phyloP scores from a whole-genome alignment of 306 rosid species.

The Crotalaria pallida region DNA sequence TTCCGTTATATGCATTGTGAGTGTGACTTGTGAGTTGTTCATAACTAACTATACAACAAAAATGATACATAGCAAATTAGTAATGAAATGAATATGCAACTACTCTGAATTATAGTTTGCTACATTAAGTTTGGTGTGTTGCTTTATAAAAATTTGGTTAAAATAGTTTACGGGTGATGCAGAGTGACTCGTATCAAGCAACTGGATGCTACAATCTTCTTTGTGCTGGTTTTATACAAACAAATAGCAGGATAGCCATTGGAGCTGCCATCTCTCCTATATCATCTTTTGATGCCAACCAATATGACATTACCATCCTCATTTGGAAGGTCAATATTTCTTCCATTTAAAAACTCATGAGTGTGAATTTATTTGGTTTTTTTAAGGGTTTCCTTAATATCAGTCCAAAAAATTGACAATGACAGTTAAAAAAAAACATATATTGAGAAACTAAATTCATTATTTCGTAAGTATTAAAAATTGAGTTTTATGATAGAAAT shows the following conservation, averaged over 20 bases:
- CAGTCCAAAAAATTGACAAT: too few relatives aligned
- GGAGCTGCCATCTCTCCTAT: slow-evolving; percentile 96
- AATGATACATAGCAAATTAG: background rate
- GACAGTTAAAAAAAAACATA: too few relatives aligned
- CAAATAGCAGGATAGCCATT: slow-evolving; percentile 70
- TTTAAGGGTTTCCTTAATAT: too few relatives aligned
- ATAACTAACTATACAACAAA: background rate
- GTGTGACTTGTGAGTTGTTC: background rate
- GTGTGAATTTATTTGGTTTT: background rate
- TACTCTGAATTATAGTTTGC: background rate
- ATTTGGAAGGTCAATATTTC: slow-evolving; percentile 74
- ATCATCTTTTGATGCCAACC: slow-evolving; percentile 53
- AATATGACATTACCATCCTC: slow-evolving; percentile 77
- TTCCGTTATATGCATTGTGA: background rate
- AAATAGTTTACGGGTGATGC: background rate
- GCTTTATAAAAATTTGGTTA: background rate
- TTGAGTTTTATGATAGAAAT: too few relatives aligned
- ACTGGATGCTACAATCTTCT: slow-evolving; percentile 95
- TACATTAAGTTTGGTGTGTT: background rate
- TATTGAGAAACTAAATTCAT: too few relatives aligned
- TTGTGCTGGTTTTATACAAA: slow-evolving; percentile 86
- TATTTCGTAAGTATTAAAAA: too few relatives aligned
- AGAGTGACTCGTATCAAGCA: slow-evolving; percentile 83
- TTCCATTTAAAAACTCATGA: background rate
- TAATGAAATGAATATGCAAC: background rate